Percentiles rank a stretch among this genome's conserved stretches.
Conservation (phyloP, 2,329 filamentous ascomycete species). For the Hirsutella rhossiliensis region DNA sequence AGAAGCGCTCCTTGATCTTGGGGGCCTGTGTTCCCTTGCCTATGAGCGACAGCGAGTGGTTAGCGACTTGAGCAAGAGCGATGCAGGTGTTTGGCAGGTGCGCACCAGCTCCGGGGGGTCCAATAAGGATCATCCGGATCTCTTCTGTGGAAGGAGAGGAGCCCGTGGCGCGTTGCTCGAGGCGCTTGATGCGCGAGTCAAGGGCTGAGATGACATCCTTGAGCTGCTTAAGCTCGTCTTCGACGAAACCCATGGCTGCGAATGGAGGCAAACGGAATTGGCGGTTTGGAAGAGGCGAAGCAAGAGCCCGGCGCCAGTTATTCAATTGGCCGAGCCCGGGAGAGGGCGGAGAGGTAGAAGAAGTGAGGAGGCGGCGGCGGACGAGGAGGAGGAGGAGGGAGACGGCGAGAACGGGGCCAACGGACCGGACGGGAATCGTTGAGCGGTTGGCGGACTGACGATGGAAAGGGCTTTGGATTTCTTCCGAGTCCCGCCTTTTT, state of each 20-base stretch:
- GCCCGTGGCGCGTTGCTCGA: slow-evolving; percentile 62
- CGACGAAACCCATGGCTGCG: slow-evolving; percentile 73
- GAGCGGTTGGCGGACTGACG: background rate
- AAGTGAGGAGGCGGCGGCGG: background rate
- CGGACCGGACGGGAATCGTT: background rate
- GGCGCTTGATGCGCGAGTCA: slow-evolving; percentile 72
- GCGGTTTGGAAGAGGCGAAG: background rate
- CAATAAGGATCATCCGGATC: slow-evolving; percentile 95
- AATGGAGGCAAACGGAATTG: slow-evolving; percentile 2
- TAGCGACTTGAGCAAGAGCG: background rate
- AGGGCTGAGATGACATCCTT: slow-evolving; percentile 75
- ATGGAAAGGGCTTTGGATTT: background rate
- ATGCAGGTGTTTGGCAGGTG: background rate
- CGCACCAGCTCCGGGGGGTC: slow-evolving; percentile 92
- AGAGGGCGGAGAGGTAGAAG: background rate
- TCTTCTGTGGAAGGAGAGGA: slow-evolving; percentile 42
- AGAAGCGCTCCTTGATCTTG: slow-evolving; percentile 96
- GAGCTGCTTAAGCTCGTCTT: slow-evolving; percentile 74
- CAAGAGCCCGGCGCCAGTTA: background rate
- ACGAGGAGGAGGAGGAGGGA: slow-evolving; percentile 4
- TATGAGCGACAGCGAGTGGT: slow-evolving; percentile 23
- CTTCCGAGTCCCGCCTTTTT: background rate
- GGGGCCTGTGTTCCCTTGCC: slow-evolving; percentile 98
- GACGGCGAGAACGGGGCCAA: slow-evolving; percentile 1
- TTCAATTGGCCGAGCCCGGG: background rate